Evolutionary conservation across 2,329 filamentous ascomycete genomes (phyloP).

Genomic region (Talaromyces sp.): DNA sequence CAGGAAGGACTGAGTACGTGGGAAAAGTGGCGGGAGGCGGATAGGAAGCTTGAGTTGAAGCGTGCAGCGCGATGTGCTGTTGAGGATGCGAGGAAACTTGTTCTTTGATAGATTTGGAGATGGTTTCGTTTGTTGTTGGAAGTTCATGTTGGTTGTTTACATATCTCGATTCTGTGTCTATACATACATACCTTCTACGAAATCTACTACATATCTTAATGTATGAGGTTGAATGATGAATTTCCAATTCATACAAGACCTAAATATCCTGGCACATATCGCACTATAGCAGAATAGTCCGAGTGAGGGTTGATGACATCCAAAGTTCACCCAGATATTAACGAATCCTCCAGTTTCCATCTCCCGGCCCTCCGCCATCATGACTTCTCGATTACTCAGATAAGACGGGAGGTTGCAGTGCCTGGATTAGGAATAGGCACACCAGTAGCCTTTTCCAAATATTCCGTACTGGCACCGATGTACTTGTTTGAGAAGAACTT

Average conservation of each 20-base stretch:
- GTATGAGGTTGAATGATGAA: not conserved
- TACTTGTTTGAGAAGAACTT: constrained; percentile 62
- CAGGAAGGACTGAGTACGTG: constrained; percentile 81
- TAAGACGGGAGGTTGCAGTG: constrained; percentile 31
- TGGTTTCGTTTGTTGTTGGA: not conserved
- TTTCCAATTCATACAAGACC: not conserved
- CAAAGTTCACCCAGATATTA: not conserved
- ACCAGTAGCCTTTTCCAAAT: constrained; percentile 32
- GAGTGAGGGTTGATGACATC: not conserved
- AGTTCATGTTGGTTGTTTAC: no score
- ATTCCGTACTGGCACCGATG: constrained; percentile 37
- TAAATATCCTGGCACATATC: not conserved
- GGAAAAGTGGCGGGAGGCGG: constrained; percentile 80
- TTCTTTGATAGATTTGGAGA: constrained; percentile 23
- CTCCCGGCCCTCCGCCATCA: not conserved
- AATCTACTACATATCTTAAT: not conserved
- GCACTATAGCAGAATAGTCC: not conserved
- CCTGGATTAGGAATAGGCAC: constrained; percentile 26
- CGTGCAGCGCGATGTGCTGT: constrained; percentile 78
- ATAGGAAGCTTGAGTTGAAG: constrained; percentile 79
- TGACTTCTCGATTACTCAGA: constrained; percentile 12
- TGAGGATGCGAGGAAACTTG: constrained; percentile 55
- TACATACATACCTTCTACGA: not conserved
- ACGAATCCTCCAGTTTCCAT: not conserved
- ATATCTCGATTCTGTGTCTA: not conserved